Evolutionary conservation across 352 stramenopile genomes (phyloP), one percentile per base, ranked within the genome.

Genomic region (Pythium dissotocum): DNA sequence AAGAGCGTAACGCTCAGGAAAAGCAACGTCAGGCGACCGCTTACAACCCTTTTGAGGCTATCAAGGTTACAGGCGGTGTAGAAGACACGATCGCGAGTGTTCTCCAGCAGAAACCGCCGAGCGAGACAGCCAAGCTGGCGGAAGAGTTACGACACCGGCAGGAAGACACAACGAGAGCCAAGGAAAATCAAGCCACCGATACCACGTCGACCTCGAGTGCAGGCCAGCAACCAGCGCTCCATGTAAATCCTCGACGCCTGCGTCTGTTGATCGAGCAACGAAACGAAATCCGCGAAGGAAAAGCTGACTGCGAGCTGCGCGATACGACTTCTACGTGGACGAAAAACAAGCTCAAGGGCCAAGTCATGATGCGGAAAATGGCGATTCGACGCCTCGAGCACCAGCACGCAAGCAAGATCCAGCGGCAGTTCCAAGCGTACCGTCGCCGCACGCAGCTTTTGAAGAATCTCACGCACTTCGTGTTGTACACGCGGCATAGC

Each of bases 1-100:
- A 60, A 73, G 42, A 51, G 65, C 2, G 42, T 14, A n/a, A 67
- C 58, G 2, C 55, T 69, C 24, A 72, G 70, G 58, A 73, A 65
- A 32, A 54, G 55, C 26, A 65, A 65, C 38, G 40, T 61, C 52
- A 57, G 63, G 52, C 66, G 18, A 32, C 6, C 16, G 75, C 72
- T 4, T 89, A 89, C 58, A 80, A 89, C 36, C 82, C 82, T 7
- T 91, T 90, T 24, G 70, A 77, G 14, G 63, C 67, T 1, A 89
- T 91, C 55, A 89, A 88, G 67, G 55, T 63, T 30, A 64, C 63
- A 4, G 82, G 82, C 38, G 82, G 82, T 0, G 76, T 91, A 1
- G 82, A 89, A 24, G 72, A 87, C 35, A 77, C 73, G 1, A 32
- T 91, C 4, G 72, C 36, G 0, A 76, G 68, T 33, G 58, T 86